Conservation (phyloP, 2,329 filamentous ascomycete genomes). For the Trichoderma simmonsii region DNA sequence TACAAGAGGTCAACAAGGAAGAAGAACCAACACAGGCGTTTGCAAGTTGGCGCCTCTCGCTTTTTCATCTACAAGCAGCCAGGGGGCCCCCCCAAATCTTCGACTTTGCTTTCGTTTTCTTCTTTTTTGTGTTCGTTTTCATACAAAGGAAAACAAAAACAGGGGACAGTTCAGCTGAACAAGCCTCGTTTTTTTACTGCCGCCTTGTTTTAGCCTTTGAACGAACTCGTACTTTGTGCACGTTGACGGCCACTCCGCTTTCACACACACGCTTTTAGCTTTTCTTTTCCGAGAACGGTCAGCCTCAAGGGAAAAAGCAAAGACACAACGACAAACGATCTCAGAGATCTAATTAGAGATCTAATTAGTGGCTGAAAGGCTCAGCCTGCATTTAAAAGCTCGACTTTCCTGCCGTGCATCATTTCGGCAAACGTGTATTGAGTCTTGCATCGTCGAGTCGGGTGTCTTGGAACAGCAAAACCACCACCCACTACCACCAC, state of each 20-base stretch:
- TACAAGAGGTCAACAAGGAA: background rate
- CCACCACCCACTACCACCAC: background rate
- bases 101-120: background rate
- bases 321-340: background rate
- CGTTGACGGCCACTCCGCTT: conserved; percentile 9
- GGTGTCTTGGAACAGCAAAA: background rate
- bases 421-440: background rate
- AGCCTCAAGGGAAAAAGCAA: background rate
- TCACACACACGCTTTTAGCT: conserved; percentile 13
- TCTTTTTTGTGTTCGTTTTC: background rate
- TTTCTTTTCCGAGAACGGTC: conserved; percentile 14
- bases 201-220: conserved; percentile 5
- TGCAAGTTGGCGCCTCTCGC: background rate
- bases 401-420: background rate
- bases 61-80: conserved; percentile 1
- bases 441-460: background rate
- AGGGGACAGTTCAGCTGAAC: background rate
- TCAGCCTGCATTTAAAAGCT: background rate
- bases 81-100: background rate
- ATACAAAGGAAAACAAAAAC: conserved; percentile 1
- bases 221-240: conserved; percentile 10
- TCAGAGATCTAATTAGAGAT: background rate
- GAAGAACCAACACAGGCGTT: background rate
- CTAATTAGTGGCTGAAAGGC: background rate
- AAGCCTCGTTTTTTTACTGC: background rate